These are phyloP conservation scores for Fomitopsis serialis DNA, from an alignment of 768 basidiomycete species.

Conservation along the genomic window DNA sequence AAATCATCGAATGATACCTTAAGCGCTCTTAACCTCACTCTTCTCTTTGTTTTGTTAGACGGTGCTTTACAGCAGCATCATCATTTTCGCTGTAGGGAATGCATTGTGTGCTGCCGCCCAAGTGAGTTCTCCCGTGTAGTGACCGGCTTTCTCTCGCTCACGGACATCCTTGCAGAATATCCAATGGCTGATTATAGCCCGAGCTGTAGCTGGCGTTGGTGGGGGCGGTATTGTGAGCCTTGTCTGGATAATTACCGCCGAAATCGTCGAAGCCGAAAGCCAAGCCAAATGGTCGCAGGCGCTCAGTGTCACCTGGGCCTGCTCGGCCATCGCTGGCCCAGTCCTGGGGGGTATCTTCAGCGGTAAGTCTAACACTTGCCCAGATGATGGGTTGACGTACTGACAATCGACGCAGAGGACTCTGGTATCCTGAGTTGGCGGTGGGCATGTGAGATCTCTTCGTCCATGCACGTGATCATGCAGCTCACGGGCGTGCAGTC, in stretches of 20 bases:
- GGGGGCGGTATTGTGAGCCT: slow-evolving; percentile 83
- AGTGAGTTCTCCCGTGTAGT: slow-evolving; percentile 30
- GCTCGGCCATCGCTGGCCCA: slow-evolving; percentile 80
- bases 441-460: slow-evolving; percentile 69
- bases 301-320: slow-evolving; percentile 80
- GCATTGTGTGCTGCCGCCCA: slow-evolving; percentile 70
- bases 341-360: slow-evolving; percentile 81
- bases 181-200: slow-evolving; percentile 61
- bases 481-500: slow-evolving; percentile 38
- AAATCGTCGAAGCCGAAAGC: slow-evolving; percentile 66
- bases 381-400: neutral
- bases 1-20: neutral
- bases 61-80: slow-evolving; percentile 68
- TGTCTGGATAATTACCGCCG: slow-evolving; percentile 84
- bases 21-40: neutral
- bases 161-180: slow-evolving; percentile 18
- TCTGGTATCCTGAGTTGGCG: slow-evolving; percentile 54
- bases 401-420: slow-evolving; percentile 9
- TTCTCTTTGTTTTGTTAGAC: slow-evolving; percentile 37
- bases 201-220: slow-evolving; percentile 70
- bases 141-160: neutral
- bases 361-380: slow-evolving; percentile 35
- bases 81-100: slow-evolving; percentile 74
- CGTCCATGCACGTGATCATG: slow-evolving; percentile 3
- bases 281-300: slow-evolving; percentile 85